Evolutionary conservation across 2,329 filamentous ascomycete species (phyloP).

Genomic region (Endoconidiophora laricicola): DNA sequence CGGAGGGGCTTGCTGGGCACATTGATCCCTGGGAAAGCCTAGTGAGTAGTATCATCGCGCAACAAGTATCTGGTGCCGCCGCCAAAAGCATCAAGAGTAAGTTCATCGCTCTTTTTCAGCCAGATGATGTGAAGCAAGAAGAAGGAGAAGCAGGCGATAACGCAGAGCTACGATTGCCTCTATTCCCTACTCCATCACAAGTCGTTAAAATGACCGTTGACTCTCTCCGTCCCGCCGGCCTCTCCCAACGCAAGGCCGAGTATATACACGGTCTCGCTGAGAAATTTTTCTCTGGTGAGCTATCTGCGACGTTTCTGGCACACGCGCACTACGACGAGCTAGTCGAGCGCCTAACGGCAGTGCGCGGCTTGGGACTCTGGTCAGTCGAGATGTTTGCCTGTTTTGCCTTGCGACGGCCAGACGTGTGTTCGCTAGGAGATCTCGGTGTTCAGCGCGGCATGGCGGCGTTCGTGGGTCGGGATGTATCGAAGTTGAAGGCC

Average conservation of each 20-base stretch:
- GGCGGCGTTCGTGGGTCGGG: slow-evolving; percentile 68
- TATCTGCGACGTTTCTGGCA: slow-evolving; percentile 60
- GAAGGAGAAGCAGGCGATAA: slow-evolving; percentile 14
- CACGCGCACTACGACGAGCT: slow-evolving; percentile 69
- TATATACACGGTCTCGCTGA: slow-evolving; percentile 76
- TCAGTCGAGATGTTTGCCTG: slow-evolving; percentile 96
- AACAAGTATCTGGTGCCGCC: slow-evolving; percentile 88
- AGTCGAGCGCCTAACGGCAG: slow-evolving; percentile 63
- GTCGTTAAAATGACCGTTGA: slow-evolving; percentile 49
- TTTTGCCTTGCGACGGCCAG: slow-evolving; percentile 85
- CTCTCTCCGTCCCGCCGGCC: slow-evolving; percentile 62
- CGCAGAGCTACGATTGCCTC: neutral
- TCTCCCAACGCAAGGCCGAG: slow-evolving; percentile 90
- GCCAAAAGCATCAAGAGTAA: slow-evolving; percentile 77
- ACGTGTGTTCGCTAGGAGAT: slow-evolving; percentile 86
- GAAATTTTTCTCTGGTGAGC: slow-evolving; percentile 60
- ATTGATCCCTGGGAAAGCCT: slow-evolving; percentile 81
- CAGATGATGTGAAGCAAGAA: slow-evolving; percentile 16
- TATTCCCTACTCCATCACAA: slow-evolving; percentile 61
- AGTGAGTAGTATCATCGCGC: slow-evolving; percentile 77
- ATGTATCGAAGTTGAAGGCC: slow-evolving; percentile 68
- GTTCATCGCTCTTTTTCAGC: slow-evolving; percentile 57
- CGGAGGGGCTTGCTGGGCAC: slow-evolving; percentile 64
- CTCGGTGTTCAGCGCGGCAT: slow-evolving; percentile 89
- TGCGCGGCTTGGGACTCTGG: slow-evolving; percentile 78